Evolutionary conservation across 805 yeast species (phyloP).

Genomic region (Babjeviella inositovora): DNA sequence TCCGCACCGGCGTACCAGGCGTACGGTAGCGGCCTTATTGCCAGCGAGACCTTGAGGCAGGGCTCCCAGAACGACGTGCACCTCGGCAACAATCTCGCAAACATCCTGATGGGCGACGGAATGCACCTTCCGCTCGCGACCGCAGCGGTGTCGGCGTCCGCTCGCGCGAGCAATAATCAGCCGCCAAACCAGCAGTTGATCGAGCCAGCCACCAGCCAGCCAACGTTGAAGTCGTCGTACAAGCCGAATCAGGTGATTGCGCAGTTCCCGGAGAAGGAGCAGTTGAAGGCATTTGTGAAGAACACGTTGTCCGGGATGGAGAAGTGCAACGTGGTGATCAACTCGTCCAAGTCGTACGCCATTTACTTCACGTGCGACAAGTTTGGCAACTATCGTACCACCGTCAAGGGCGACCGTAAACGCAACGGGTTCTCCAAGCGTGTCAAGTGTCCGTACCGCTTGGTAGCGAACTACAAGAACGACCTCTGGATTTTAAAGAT

Average conservation of each 20-base stretch:
- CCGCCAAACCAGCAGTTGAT: no score
- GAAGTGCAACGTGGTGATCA: conserved; percentile 25
- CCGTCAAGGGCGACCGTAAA: conserved; percentile 27
- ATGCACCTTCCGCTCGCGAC: no score
- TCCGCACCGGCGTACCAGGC: no score
- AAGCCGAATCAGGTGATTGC: conserved; percentile 13
- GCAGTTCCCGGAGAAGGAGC: conserved; percentile 11
- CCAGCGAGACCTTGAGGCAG: no score
- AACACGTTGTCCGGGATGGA: conserved; percentile 17
- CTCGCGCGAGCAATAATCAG: no score
- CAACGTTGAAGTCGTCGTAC: conserved; percentile 10
- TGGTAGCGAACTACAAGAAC: conserved; percentile 22
- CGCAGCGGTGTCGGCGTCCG: no score
- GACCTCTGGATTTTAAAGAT: conserved; percentile 29
- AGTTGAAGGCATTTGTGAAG: conserved; percentile 16
- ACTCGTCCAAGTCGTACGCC: conserved; percentile 28
- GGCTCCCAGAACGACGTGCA: no score
- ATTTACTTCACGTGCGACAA: conserved; percentile 29
- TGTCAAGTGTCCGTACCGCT: conserved; percentile 25
- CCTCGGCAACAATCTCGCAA: no score
- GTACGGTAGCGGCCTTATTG: no score
- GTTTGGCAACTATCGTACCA: conserved; percentile 25
- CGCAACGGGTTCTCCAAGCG: conserved; percentile 29
- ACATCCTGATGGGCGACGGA: no score
- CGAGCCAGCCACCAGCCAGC: conserved; percentile 6